Conservation (phyloP, 73 alveolate species). For the Tetrahymena thermophila region DNA sequence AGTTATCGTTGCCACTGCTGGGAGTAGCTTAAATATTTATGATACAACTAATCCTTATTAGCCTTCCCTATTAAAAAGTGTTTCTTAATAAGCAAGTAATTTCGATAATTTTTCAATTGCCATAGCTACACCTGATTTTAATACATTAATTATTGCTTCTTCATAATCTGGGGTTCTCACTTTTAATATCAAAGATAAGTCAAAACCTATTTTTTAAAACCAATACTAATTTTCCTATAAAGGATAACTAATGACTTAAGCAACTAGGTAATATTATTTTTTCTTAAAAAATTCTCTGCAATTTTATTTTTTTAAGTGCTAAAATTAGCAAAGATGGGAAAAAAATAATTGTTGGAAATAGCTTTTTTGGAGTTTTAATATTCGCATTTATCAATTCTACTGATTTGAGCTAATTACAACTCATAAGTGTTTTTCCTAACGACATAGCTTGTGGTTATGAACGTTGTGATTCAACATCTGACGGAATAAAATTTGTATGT, state of each 20-base stretch:
- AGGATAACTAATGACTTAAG: neutral
- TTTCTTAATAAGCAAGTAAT: neutral
- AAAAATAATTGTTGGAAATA: neutral
- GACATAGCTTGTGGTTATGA: neutral
- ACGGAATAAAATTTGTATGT: neutral
- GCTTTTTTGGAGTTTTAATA: neutral
- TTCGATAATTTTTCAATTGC: neutral
- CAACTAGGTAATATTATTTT: neutral
- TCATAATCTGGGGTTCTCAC: neutral
- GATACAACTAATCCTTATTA: neutral
- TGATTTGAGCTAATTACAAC: neutral
- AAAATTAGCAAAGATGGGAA: neutral
- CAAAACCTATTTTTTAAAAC: neutral
- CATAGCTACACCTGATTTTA: neutral
- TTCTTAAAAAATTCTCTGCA: too few relatives aligned
- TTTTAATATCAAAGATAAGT: neutral
- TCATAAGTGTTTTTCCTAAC: neutral
- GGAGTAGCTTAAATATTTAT: neutral
- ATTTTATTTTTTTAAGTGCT: neutral
- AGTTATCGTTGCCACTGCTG: neutral
- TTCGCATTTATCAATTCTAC: neutral
- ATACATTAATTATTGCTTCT: neutral
- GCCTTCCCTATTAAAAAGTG: neutral
- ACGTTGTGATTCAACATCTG: neutral
- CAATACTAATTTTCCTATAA: neutral